Base-by-base conservation (phyloP, 106 monocot genomes). In the Dactylorhiza incarnata region DNA sequence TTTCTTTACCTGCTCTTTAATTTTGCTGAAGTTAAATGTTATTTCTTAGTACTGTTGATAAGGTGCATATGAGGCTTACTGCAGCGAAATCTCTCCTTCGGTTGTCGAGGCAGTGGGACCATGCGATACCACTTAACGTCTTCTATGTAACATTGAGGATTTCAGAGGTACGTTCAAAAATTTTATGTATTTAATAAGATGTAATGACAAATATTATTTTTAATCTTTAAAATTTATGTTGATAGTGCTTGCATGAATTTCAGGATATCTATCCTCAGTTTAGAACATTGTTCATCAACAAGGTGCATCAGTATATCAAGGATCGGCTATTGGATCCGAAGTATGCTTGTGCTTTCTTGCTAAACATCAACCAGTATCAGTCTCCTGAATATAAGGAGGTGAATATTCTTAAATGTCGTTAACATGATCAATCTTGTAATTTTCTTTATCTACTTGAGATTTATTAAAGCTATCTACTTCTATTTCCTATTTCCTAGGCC, bases 51-150 rank as follows among this genome's bases (percentile, higher is more conserved):
- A 68, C 52, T 80, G 86, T 85, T 17, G 94, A 99, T 83, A 99
- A 87, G 83, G 89, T 87, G 19, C 91, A 99, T 76, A 58, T 99
- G 77, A 91, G 82, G 80, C 88, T 99, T 76, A 89, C 94, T 77
- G 74, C 94, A 71, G 94, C 94, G 53, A 99, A 99, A 85, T 86
- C 99, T 63, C 77, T 99, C 80, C 84, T 99, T 69, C 87, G 91
- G n/a, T 94, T 99, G 79, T 99, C 94, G 45, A 94, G 81, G 78
- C 91, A 85, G 22, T 99, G 99, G 99, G 99, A 99, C 23, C 81
- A 89, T 75, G 87, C 85, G 81, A 90, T 99, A 82, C 89, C 99
- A 54, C 55, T 79, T 78, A 88, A 94, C 83, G 73, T 99, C 52
- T 92, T 92, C 67, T 82, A 94, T 85, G 55, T 85, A 86, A 92